phyloP scores from a whole-genome alignment of 2,329 filamentous ascomycete species.

The Coniosporium tulheliwenetii region DNA sequence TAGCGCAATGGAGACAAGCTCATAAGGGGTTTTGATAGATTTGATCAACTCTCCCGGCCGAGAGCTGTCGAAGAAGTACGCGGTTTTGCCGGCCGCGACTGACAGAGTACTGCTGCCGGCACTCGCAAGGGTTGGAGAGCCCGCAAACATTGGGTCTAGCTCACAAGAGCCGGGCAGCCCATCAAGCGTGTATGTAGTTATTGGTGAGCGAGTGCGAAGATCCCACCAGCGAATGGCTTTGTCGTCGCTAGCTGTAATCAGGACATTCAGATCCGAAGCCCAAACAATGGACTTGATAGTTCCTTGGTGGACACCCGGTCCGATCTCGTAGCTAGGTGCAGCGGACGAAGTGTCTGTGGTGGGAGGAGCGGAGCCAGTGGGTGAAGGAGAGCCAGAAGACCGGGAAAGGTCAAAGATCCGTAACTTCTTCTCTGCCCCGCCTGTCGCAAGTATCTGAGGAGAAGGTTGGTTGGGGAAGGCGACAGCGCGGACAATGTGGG shows the following conservation, averaged over 20 bases:
- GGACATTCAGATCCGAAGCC: constrained; percentile 72
- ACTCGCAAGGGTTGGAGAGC: constrained; percentile 45
- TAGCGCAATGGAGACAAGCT: constrained; percentile 79
- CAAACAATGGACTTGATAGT: constrained; percentile 96
- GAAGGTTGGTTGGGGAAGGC: constrained; percentile 64
- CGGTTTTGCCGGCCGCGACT: constrained; percentile 84
- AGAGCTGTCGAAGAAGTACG: constrained; percentile 77
- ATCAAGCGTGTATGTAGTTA: constrained; percentile 65
- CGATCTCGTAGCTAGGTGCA: constrained; percentile 70
- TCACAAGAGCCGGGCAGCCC: constrained; percentile 86
- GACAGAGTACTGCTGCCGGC: constrained; percentile 62
- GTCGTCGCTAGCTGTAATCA: constrained; percentile 82
- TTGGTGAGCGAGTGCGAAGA: constrained; percentile 56
- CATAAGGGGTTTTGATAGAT: constrained; percentile 62
- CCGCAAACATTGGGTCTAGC: constrained; percentile 53
- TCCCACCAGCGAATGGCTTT: constrained; percentile 94
- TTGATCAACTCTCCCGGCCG: constrained; percentile 60
- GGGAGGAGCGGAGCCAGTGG: constrained; percentile 8
- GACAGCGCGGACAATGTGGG: constrained; percentile 88
- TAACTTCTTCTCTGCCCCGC: constrained; percentile 91
- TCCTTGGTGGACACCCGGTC: constrained; percentile 63
- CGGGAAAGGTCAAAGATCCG: constrained; percentile 78
- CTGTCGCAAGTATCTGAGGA: constrained; percentile 73
- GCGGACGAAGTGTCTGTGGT: constrained; percentile 26
- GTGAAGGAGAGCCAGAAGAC: constrained; percentile 23